These are phyloP conservation scores for Pleomassaria siparia DNA, from an alignment of 2,329 filamentous ascomycete species.

Conservation along the genomic window DNA sequence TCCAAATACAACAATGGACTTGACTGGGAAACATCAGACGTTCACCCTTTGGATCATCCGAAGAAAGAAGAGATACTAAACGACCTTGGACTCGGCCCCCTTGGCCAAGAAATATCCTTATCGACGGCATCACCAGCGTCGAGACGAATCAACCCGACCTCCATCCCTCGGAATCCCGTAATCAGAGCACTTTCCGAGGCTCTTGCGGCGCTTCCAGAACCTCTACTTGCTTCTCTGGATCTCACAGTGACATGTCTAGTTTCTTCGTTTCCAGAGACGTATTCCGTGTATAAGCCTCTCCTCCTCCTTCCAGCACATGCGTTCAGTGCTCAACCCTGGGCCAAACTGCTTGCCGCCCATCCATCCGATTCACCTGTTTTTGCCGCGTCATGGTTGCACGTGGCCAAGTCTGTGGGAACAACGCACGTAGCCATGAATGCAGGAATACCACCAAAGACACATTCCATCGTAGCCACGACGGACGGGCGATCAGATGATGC, in stretches of 20 bases:
- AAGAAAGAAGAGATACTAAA: not conserved
- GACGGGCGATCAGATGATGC: constrained; percentile 1
- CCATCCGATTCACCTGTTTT: constrained; percentile 27
- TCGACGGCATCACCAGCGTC: constrained; percentile 7
- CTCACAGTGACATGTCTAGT: constrained; percentile 20
- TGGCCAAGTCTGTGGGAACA: constrained; percentile 44
- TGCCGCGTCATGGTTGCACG: constrained; percentile 24
- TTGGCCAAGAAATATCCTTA: constrained; percentile 15
- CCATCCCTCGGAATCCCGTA: constrained; percentile 15
- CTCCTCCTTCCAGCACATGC: constrained; percentile 57
- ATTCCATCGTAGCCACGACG: constrained; percentile 15
- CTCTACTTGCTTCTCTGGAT: constrained; percentile 14
- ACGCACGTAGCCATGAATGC: constrained; percentile 63
- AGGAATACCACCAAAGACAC: constrained; percentile 50
- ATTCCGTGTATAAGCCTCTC: constrained; percentile 60
- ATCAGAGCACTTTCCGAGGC: constrained; percentile 22
- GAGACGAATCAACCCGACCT: not conserved
- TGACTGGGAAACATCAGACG: not conserved
- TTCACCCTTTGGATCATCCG: too few species aligned
- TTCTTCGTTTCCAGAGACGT: constrained; percentile 42
- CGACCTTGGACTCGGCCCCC: constrained; percentile 11
- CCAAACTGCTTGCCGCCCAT: constrained; percentile 27
- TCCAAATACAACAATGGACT: not conserved
- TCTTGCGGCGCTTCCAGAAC: constrained; percentile 14
- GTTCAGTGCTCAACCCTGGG: constrained; percentile 43